Evolutionary conservation across 768 basidiomycete genomes (phyloP).

Genomic region (Psilocybe azurescens): DNA sequence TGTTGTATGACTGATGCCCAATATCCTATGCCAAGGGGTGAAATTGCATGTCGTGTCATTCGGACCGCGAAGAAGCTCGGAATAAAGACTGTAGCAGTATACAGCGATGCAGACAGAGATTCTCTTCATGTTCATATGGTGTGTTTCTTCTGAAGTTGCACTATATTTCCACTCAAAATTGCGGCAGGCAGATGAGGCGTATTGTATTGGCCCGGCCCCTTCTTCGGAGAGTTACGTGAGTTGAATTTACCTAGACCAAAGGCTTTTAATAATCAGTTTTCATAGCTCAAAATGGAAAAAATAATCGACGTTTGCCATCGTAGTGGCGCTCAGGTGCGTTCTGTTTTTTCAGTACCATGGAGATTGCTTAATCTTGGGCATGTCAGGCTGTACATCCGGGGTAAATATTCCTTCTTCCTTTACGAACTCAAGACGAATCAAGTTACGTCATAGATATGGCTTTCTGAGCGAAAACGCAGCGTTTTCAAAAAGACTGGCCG

Average conservation of each 20-base stretch:
- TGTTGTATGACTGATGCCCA: background rate
- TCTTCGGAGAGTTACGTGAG: constrained; percentile 89
- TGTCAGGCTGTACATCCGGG: constrained; percentile 90
- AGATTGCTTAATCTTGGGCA: background rate
- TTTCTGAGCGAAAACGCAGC: constrained; percentile 92
- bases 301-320: constrained; percentile 83
- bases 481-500: constrained; percentile 77
- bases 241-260: constrained; percentile 16
- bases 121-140: constrained; percentile 86
- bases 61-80: constrained; percentile 88
- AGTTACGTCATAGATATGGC: constrained; percentile 61
- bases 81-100: constrained; percentile 91
- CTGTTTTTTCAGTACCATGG: background rate
- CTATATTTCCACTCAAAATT: background rate
- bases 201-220: constrained; percentile 90
- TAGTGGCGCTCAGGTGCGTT: constrained; percentile 82
- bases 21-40: constrained; percentile 61
- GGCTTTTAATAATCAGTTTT: constrained; percentile 1
- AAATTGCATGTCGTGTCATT: constrained; percentile 96
- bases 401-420: constrained; percentile 38
- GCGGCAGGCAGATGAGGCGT: constrained; percentile 80
- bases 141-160: constrained; percentile 19
- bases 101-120: constrained; percentile 83
- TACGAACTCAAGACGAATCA: background rate
- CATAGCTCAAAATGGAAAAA: constrained; percentile 83